Conservation (phyloP, 1,284 basidiomycete genomes). For the Cryptococcus sp. region DNA sequence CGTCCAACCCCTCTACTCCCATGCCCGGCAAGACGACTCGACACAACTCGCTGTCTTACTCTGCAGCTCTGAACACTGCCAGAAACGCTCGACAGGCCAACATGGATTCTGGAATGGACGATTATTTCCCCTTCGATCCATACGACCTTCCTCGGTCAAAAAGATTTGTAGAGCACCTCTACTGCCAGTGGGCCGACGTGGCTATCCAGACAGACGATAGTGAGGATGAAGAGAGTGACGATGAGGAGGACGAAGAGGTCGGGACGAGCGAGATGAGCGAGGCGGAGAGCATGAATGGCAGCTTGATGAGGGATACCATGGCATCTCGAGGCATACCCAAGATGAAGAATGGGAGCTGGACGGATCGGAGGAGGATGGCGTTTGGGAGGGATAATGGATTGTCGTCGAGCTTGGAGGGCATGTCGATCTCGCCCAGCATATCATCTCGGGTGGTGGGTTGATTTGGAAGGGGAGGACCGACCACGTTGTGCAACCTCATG, state of each 20-base stretch:
- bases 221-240: conserved; percentile 29
- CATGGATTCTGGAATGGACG: conserved; percentile 70
- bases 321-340: background rate
- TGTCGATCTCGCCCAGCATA: conserved; percentile 42
- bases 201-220: conserved; percentile 43
- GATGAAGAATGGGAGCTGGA: conserved; percentile 7
- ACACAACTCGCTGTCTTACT: conserved; percentile 5
- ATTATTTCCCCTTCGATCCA: conserved; percentile 98
- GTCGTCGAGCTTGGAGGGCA: conserved; percentile 38
- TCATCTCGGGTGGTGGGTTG: conserved; percentile 3
- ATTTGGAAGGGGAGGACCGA: too few relatives aligned
- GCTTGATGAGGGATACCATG: background rate
- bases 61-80: conserved; percentile 26
- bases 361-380: conserved; percentile 14
- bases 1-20: conserved; percentile 11
- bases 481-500: too few relatives aligned
- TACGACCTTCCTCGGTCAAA: conserved; percentile 69
- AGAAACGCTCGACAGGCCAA: conserved; percentile 38
- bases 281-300: background rate
- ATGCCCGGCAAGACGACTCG: conserved; percentile 1
- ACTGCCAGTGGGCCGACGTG: conserved; percentile 54
- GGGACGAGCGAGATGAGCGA: background rate
- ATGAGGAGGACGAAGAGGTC: conserved; percentile 49
- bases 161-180: conserved; percentile 50
- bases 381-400: conserved; percentile 27